phyloP scores from a whole-genome alignment of 305 asterid species.

The Caryopteris hybrid region DNA sequence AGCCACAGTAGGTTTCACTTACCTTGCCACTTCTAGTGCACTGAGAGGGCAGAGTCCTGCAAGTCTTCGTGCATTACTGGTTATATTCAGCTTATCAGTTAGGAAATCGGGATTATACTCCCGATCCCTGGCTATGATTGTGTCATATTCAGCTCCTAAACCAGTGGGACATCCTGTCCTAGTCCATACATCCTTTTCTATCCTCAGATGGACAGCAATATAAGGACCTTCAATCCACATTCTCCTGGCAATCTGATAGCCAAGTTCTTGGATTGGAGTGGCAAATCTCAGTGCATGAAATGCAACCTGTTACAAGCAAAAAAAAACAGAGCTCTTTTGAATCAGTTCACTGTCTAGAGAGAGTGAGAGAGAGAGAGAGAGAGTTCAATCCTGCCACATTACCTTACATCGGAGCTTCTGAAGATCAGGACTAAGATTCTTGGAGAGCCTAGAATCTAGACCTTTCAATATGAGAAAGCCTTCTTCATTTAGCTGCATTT shows the following conservation, averaged over 20 bases:
- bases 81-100: conserved; percentile 47
- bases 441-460: conserved; percentile 58
- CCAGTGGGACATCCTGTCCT: conserved; percentile 50
- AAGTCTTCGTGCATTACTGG: conserved; percentile 37
- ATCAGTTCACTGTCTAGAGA: background rate
- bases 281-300: conserved; percentile 60
- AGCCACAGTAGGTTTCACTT: background rate
- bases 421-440: conserved; percentile 67
- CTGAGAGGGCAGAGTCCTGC: conserved; percentile 68
- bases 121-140: conserved; percentile 35
- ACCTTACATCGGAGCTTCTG: conserved; percentile 77
- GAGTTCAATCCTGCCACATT: background rate
- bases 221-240: conserved; percentile 72
- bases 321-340: too few species aligned
- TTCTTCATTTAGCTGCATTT: conserved; percentile 48
- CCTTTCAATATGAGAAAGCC: conserved; percentile 61
- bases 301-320: conserved; percentile 37
- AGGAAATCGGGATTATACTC: conserved; percentile 43
- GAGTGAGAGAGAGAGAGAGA: background rate
- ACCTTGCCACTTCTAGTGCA: conserved; percentile 55
- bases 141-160: conserved; percentile 37
- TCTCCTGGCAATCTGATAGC: conserved; percentile 45
- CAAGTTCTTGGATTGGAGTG: conserved; percentile 38
- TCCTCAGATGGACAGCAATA: conserved; percentile 47
- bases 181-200: conserved; percentile 65